These are phyloP conservation scores for Candida orba DNA, from an alignment of 805 yeast genomes.

Conservation along the genomic window DNA sequence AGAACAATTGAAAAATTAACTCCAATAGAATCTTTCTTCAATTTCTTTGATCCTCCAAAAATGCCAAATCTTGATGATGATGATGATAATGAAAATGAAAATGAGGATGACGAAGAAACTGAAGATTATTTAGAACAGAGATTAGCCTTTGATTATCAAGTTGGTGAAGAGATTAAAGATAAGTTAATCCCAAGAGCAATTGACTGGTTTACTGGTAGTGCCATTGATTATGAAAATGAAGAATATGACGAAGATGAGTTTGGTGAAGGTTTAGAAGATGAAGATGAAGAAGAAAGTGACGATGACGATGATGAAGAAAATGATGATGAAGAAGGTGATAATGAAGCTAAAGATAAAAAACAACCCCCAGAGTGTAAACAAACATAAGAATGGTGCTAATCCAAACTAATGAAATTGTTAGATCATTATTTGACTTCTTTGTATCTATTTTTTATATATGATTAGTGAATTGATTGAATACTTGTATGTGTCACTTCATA, in stretches of 20 bases:
- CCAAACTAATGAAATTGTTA: too few species aligned
- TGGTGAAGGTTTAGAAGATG: conserved; percentile 31
- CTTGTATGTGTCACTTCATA: too few species aligned
- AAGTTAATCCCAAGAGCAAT: conserved; percentile 92
- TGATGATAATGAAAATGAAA: conserved; percentile 35
- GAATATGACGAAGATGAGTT: conserved; percentile 49
- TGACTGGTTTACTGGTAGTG: conserved; percentile 98
- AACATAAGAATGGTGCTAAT: background rate
- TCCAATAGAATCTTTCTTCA: conserved; percentile 93
- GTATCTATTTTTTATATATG: too few species aligned
- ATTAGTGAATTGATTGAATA: too few species aligned
- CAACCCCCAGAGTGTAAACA: conserved; percentile 15
- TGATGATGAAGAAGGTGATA: conserved; percentile 24
- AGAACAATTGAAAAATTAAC: conserved; percentile 91
- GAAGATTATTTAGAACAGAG: conserved; percentile 74
- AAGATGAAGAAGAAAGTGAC: conserved; percentile 22
- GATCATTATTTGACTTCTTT: too few species aligned
- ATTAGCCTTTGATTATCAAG: conserved; percentile 86
- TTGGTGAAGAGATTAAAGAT: conserved; percentile 95
- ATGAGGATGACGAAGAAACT: conserved; percentile 47
- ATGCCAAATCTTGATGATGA: conserved; percentile 37
- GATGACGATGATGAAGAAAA: conserved; percentile 23
- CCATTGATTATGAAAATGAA: conserved; percentile 68
- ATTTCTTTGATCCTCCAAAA: conserved; percentile 91
- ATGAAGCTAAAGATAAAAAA: conserved; percentile 7